Percentiles rank a stretch among this genome's conserved stretches.
These are phyloP conservation scores for Cladosporium sp. DNA, from an alignment of 2,329 filamentous ascomycete genomes.

Conservation along the genomic window DNA sequence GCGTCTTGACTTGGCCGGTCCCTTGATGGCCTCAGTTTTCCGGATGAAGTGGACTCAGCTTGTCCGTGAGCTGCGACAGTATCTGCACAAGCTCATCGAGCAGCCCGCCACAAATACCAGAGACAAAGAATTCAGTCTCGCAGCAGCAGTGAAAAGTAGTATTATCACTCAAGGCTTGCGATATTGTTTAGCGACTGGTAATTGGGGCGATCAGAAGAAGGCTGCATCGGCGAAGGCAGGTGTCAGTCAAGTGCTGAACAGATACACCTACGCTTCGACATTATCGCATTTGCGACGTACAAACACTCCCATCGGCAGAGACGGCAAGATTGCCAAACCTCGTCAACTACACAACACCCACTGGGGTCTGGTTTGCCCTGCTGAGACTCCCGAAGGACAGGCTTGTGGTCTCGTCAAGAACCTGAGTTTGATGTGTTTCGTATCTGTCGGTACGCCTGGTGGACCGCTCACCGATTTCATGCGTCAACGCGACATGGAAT, in stretches of 20 bases:
- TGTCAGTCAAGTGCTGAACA: constrained; percentile 96
- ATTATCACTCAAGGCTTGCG: constrained; percentile 93
- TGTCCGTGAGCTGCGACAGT: constrained; percentile 84
- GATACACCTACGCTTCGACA: constrained; percentile 96
- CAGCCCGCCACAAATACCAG: constrained; percentile 33
- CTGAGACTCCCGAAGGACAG: constrained; percentile 96
- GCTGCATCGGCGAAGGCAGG: constrained; percentile 90
- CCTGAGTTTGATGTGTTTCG: constrained; percentile 94
- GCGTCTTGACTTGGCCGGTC: constrained; percentile 89
- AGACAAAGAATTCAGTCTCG: constrained; percentile 83
- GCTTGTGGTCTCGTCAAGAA: constrained; percentile 99
- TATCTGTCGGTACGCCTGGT: constrained; percentile 89
- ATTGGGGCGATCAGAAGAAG: constrained; percentile 99
- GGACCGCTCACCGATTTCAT: constrained; percentile 93
- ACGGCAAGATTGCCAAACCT: constrained; percentile 97
- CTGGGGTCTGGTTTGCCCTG: constrained; percentile 95
- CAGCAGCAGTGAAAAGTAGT: constrained; percentile 83
- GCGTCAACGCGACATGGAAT: constrained; percentile 92
- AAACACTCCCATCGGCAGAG: constrained; percentile 95
- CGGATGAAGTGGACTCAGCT: constrained; percentile 86
- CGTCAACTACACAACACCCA: constrained; percentile 98
- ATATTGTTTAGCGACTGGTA: constrained; percentile 94
- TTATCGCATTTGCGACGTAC: constrained; percentile 95
- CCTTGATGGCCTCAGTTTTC: constrained; percentile 93
- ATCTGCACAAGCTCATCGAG: constrained; percentile 90